phyloP scores from a whole-genome alignment of 192 early-diverging fungal genomes.

The Coemansia sp. region DNA sequence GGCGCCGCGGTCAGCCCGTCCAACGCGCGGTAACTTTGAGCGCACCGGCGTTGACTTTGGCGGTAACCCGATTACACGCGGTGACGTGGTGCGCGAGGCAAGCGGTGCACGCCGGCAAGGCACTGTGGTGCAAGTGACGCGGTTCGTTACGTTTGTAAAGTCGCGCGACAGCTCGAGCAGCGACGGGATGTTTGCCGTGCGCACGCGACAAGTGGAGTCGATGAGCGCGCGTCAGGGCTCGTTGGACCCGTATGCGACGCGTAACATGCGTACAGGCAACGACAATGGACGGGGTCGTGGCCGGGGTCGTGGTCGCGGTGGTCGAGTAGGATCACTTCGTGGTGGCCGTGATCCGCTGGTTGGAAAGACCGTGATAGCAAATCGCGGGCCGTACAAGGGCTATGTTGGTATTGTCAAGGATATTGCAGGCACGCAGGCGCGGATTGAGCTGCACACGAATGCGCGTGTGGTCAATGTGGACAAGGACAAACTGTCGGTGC shows the following conservation, averaged over 20 bases:
- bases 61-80: constrained; percentile 55
- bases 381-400: constrained; percentile 91
- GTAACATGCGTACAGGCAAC: constrained; percentile 26
- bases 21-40: constrained; percentile 56
- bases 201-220: constrained; percentile 64
- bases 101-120: constrained; percentile 66
- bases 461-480: constrained; percentile 77
- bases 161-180: constrained; percentile 72
- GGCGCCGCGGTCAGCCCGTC: constrained; percentile 67
- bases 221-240: constrained; percentile 26
- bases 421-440: constrained; percentile 63
- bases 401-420: constrained; percentile 97
- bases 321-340: constrained; percentile 44
- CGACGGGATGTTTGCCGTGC: constrained; percentile 73
- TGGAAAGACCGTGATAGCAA: constrained; percentile 79
- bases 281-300: constrained; percentile 32
- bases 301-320: constrained; percentile 36
- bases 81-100: constrained; percentile 74
- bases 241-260: constrained; percentile 46
- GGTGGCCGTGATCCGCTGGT: constrained; percentile 58
- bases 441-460: constrained; percentile 94
- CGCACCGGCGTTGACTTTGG: constrained; percentile 63
- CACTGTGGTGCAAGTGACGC: constrained; percentile 79
- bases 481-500: constrained; percentile 70
- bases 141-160: constrained; percentile 77